Evolutionary conservation across 2,329 filamentous ascomycete species (phyloP), one percentile per base, ranked within the genome.

Genomic region (Cadophora sp.): DNA sequence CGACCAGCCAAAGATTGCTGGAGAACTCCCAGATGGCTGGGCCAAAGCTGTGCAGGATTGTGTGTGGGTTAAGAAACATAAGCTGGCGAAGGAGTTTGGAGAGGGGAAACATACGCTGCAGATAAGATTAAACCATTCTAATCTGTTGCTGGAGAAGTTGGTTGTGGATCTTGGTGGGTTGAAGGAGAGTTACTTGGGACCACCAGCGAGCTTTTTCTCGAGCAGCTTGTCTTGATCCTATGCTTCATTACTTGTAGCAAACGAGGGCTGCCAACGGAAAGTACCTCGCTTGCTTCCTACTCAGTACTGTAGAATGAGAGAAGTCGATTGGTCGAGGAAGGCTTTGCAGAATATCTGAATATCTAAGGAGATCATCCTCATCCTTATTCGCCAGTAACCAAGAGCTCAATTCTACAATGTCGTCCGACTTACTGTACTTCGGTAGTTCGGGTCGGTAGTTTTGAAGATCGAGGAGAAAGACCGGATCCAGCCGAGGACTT

Each of bases 161-260:
- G 75, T 80, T 11, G 53, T 80, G 16, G 75, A 80, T 71, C 65
- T 79, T n/a, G 79, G 79, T 9, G 78, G 77, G 3, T 72, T 78
- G 13, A 74, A 76, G 59, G 64, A 74, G 11, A 79, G 75, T 59
- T 80, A 80, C 69, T 65, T 80, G 22, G 79, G 79, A 2, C 78
- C 79, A 3, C 78, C 77, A 20, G 22, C 50, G 14, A 67, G 66
- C 33, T 66, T 24, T 50, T 20, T 18, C 39, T 59, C 39, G 39
- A 45, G n/a, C 3, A 33, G 14, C 4, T 6, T n/a, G 6, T 8
- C 14, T 33, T 20, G 3, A 55, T 20, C 1, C 30, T 4, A 56
- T 18, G 33, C 14, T 9, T 33, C 4, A 1, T 27, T 5, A 55
- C 18, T 13, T 20, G 14, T 33, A 7, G 18, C 22, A 36, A 55